These are phyloP conservation scores for Quercus parvula DNA, from an alignment of 306 rosid species.

Conservation along the genomic window DNA sequence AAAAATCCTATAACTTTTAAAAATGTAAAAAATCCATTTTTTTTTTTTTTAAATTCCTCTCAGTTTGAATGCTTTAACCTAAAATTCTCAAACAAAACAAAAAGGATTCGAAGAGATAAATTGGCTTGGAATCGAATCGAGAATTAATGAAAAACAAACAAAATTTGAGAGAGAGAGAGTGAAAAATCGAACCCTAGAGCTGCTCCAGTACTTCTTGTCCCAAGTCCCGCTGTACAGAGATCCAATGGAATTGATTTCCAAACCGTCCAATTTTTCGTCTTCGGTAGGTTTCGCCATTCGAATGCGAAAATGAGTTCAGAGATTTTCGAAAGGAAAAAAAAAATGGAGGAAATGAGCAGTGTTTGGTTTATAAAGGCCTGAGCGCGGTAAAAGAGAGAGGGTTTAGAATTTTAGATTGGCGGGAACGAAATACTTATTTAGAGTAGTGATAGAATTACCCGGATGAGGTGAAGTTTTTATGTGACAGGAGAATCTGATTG, in stretches of 20 bases:
- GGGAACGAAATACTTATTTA: conserved; percentile 22
- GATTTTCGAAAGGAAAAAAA: not conserved
- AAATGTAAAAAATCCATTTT: not conserved
- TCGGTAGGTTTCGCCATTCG: conserved; percentile 33
- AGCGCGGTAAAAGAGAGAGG: not conserved
- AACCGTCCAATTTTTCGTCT: conserved; percentile 41
- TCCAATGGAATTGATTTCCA: conserved; percentile 77
- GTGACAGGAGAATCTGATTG: not conserved
- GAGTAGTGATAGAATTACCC: not conserved
- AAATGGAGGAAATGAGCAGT: not conserved
- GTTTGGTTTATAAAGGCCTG: not conserved
- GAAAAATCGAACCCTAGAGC: conserved; percentile 66
- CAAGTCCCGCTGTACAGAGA: conserved; percentile 69
- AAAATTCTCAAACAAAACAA: no score
- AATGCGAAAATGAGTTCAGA: not conserved
- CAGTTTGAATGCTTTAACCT: not conserved
- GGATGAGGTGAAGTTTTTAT: no score
- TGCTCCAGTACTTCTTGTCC: conserved; percentile 96
- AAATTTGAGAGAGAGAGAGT: not conserved
- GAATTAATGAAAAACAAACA: not conserved
- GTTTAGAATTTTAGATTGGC: conserved; percentile 6
- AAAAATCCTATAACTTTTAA: not conserved
- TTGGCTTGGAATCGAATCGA: not conserved
- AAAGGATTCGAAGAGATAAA: not conserved
- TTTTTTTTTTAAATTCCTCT: not conserved